Evolutionary conservation across 164 flowering plant species (phyloP), one percentile per base, ranked within the genome.

Genomic region (Piper longum): DNA sequence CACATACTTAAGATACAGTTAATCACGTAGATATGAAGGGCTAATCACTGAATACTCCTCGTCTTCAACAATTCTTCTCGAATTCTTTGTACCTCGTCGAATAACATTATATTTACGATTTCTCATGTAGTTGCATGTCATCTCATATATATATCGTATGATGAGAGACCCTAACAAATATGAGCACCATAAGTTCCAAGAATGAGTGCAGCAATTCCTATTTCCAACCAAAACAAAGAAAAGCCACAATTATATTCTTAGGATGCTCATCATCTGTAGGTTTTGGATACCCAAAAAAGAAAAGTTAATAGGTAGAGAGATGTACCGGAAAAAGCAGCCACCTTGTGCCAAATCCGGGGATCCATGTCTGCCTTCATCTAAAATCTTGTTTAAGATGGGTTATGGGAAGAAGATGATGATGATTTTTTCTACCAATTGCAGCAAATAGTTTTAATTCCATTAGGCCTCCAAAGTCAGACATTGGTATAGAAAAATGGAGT

Each of bases 181-280:
- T 95, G 99, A 56, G 93, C 78, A 17, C 97, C 99, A 65, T 85
- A 91, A 0, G 96, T 69, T 7, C 99, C 99, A 67, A 95, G 79
- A 26, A 85, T 91, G 76, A 90, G 80, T 64, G 91, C 99, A 60
- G 92, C 88, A 36, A 83, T 67, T 36, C 96, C 96, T 90, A 82
- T 66, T 59, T 56, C 8, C 12, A 42, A 68, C 43, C 16, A 43
- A 14, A 56, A 41, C 59, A 48, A 16, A 57, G 57, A 13, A 71
- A 26, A 43, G 62, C 60, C 67, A 66, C 66, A 19, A 43, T 16
- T 55, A 26, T 16, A 26, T 26, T 26, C 36, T 26, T 26, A 26
- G 36, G 36, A 26, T 26, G 36, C 36, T 26, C 36, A 26, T 26
- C 36, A 26, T 26, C 36, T 26, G 36, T 26, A 26, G 36, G 2